Percentiles rank a stretch among this genome's conserved stretches.
Conservation (phyloP, 306 rosid genomes). For the Vicia villosa region DNA sequence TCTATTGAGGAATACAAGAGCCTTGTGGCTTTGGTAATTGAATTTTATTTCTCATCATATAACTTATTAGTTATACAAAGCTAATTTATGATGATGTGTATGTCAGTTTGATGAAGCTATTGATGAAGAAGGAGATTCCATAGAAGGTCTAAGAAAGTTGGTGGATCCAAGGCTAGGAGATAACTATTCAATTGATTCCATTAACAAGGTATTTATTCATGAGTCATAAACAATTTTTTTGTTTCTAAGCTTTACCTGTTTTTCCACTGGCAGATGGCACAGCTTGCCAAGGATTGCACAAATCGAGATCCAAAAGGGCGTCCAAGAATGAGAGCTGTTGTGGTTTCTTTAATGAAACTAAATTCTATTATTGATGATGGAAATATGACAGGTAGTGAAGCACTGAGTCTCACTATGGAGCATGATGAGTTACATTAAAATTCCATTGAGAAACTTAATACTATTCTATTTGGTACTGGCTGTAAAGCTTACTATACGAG, state of each 20-base stretch:
- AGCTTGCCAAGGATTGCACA: constrained; percentile 2
- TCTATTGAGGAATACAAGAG: background rate
- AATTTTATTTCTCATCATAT: background rate
- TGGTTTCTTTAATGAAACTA: background rate
- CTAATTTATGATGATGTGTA: background rate
- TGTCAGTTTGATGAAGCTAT: constrained; percentile 78
- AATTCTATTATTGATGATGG: background rate
- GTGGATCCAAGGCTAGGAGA: constrained; percentile 85
- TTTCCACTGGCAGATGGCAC: background rate
- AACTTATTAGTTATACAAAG: background rate
- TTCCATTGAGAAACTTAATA: background rate
- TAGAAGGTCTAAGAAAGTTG: constrained; percentile 62
- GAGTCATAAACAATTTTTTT: background rate
- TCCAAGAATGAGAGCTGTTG: background rate
- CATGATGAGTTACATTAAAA: background rate
- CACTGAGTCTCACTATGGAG: background rate
- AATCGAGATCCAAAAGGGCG: background rate
- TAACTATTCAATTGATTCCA: constrained; percentile 69
- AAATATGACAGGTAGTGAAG: background rate
- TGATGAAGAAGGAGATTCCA: constrained; percentile 43
- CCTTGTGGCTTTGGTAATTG: constrained; percentile 8
- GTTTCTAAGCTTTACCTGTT: background rate
- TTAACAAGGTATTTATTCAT: constrained; percentile 52
- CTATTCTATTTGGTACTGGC: background rate
- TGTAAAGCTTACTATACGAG: background rate